Evolutionary conservation across 345 rosid species (phyloP).

Genomic region (Camelina sativa): DNA sequence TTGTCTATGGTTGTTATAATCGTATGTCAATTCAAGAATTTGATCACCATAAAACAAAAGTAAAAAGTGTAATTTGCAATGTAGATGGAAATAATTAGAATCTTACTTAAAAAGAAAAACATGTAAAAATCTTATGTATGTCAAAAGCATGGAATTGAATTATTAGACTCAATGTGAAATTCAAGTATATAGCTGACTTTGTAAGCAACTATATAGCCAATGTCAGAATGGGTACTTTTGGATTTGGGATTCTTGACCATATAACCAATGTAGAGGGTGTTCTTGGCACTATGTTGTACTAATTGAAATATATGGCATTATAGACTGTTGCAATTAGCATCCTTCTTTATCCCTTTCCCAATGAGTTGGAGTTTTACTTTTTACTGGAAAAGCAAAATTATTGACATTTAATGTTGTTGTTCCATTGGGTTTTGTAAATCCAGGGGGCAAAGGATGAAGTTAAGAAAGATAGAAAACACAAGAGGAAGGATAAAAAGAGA

Average conservation of each 20-base stretch:
- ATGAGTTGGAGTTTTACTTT: background rate
- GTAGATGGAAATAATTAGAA: background rate
- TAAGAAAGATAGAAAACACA: constrained; percentile 44
- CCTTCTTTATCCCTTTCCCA: background rate
- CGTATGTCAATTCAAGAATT: background rate
- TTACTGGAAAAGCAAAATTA: constrained; percentile 12
- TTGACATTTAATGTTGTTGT: constrained; percentile 30
- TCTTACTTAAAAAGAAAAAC: background rate
- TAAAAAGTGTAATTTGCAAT: background rate
- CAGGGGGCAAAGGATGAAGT: constrained; percentile 52
- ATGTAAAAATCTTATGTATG: background rate
- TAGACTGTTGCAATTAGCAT: no score
- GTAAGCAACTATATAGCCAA: background rate
- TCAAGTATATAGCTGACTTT: background rate
- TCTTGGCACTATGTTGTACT: background rate
- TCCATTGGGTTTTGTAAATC: constrained; percentile 41
- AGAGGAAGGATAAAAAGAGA: constrained; percentile 19
- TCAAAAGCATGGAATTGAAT: constrained; percentile 5
- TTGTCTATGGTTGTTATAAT: background rate
- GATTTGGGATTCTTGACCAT: no score
- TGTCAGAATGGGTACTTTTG: background rate
- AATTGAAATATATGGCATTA: background rate
- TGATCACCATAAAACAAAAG: background rate
- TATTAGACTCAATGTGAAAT: background rate
- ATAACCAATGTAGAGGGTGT: background rate